Evolutionary conservation across 805 yeast genomes (phyloP).

Genomic region (Dipodascus albidus): DNA sequence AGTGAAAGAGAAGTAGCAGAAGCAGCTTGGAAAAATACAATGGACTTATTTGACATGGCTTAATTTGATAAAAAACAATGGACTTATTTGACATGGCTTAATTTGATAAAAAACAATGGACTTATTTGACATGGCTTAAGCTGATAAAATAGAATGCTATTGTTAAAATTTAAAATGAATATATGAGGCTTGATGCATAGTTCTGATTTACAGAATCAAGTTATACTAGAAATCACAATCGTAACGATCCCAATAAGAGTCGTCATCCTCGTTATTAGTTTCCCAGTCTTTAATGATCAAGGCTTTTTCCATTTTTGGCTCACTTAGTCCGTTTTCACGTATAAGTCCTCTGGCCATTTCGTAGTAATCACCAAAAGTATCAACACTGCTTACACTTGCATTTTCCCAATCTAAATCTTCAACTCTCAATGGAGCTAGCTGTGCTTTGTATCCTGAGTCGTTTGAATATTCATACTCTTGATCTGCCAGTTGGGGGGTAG

Average conservation of each 20-base stretch:
- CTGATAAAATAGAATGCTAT: constrained; percentile 23
- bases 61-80: constrained; percentile 39
- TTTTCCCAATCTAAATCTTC: constrained; percentile 1
- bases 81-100: constrained; percentile 30
- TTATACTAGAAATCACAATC: not conserved
- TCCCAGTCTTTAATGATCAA: not conserved
- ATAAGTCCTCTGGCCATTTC: not conserved
- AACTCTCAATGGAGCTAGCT: not conserved
- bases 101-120: constrained; percentile 39
- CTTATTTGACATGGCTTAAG: constrained; percentile 30
- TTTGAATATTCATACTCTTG: not conserved
- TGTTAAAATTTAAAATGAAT: not conserved
- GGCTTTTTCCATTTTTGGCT: not conserved
- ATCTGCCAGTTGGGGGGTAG: not conserved
- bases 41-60: constrained; percentile 31
- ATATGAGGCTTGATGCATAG: too few relatives aligned
- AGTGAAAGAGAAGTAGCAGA: constrained; percentile 35
- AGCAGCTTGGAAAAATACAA: constrained; percentile 41
- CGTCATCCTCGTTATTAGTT: not conserved
- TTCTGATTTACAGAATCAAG: not conserved
- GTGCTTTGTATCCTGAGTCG: not conserved
- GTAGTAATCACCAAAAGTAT: not conserved
- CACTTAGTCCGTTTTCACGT: not conserved
- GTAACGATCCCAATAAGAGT: not conserved
- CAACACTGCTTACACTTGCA: not conserved